Percentiles rank a stretch among this genome's conserved stretches.
Conservation (phyloP, 2,329 filamentous ascomycete species). For the Ophiocordyceps sinensis region DNA sequence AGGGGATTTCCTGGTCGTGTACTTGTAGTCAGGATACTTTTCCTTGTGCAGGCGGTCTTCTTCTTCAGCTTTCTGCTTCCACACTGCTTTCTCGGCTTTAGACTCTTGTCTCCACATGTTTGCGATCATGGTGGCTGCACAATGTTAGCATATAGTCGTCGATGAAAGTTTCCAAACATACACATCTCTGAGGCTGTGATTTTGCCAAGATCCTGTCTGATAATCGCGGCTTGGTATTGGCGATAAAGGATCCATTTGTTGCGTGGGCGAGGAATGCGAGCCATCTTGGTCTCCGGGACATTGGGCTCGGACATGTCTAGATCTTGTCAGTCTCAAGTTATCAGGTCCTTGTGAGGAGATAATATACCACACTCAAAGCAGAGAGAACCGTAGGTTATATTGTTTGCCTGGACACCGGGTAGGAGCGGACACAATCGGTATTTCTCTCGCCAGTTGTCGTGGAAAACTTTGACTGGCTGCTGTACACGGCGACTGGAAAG, state of each 20-base stretch:
- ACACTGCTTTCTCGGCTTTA: conserved; percentile 9
- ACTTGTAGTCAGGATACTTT: conserved; percentile 14
- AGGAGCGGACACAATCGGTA: conserved; percentile 13
- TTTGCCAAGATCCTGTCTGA: conserved; percentile 9
- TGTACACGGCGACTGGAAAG: conserved; percentile 8
- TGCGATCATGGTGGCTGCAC: conserved; percentile 12
- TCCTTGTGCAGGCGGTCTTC: conserved; percentile 14
- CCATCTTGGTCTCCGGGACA: background rate
- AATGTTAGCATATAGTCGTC: background rate
- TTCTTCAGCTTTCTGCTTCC: conserved; percentile 8
- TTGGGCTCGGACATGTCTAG: conserved; percentile 4
- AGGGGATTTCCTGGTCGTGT: conserved; percentile 5
- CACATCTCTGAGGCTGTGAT: conserved; percentile 16
- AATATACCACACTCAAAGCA: conserved; percentile 9
- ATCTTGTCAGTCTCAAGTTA: background rate
- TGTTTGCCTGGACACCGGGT: conserved; percentile 3
- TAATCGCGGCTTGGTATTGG: conserved; percentile 10
- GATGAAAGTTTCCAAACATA: conserved; percentile 6
- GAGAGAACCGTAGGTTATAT: conserved; percentile 5
- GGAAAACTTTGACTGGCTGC: conserved; percentile 12
- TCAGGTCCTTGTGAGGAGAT: too few species aligned
- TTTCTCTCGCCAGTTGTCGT: conserved; percentile 9
- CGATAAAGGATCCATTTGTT: conserved; percentile 21
- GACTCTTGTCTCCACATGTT: conserved; percentile 14
- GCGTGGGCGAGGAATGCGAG: conserved; percentile 13